A percentile compares a stretch with the other conserved stretches of the same genome.
Conservation (phyloP, 345 rosid species). For the Capsella bursapastoris region DNA sequence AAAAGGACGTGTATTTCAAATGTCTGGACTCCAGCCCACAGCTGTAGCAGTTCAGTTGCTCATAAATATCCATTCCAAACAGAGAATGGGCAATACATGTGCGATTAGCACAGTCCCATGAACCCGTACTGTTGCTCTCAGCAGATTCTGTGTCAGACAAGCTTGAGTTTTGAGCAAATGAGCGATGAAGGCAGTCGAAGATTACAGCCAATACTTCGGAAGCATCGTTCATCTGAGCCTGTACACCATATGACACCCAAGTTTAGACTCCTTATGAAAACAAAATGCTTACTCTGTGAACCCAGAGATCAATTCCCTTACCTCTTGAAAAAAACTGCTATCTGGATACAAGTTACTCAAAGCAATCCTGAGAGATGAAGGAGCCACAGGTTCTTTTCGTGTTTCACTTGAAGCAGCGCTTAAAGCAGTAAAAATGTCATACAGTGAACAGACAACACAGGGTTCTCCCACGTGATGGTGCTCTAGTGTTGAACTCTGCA, state of each 20-base stretch:
- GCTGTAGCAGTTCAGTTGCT: constrained; percentile 73
- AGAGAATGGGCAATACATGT: constrained; percentile 81
- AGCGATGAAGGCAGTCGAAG: constrained; percentile 88
- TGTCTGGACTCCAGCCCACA: constrained; percentile 86
- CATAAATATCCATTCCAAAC: constrained; percentile 88
- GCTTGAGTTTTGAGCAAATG: constrained; percentile 63
- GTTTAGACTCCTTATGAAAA: constrained; percentile 21
- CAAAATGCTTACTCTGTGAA: not conserved
- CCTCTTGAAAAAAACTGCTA: constrained; percentile 94
- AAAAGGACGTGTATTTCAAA: constrained; percentile 87
- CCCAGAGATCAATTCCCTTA: constrained; percentile 34
- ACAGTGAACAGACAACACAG: constrained; percentile 86
- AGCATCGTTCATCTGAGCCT: constrained; percentile 99
- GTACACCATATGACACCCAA: constrained; percentile 39
- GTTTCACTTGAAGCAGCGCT: constrained; percentile 62
- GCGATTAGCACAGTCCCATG: constrained; percentile 79
- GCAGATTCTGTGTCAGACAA: constrained; percentile 67
- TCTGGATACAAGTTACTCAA: constrained; percentile 89
- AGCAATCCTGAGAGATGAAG: constrained; percentile 83
- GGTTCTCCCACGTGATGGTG: constrained; percentile 95
- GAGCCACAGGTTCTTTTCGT: constrained; percentile 79
- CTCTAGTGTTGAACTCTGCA: constrained; percentile 69
- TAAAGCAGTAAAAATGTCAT: constrained; percentile 75
- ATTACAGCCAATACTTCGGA: constrained; percentile 90
- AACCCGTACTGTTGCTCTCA: constrained; percentile 61